A percentile compares a stretch with the other conserved stretches of the same genome.
Evolutionary conservation across 495 filamentous ascomycete genomes (phyloP).

Genomic region (Penicillium alfredii): DNA sequence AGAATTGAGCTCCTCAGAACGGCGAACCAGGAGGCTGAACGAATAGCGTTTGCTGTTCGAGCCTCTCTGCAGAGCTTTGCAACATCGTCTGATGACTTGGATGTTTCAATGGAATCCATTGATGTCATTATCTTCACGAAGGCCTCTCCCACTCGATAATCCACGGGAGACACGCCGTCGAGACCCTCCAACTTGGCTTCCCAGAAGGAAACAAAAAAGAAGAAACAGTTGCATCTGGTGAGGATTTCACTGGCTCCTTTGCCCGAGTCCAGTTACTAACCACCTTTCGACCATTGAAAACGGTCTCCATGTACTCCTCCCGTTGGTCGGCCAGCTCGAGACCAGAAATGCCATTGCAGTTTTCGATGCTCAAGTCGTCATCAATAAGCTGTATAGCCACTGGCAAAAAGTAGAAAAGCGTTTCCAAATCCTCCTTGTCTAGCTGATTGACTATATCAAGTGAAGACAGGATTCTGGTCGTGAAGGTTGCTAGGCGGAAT

Average conservation of each 20-base stretch:
- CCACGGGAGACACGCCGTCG: constrained; percentile 23
- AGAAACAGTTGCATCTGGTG: constrained; percentile 13
- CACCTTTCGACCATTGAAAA: constrained; percentile 50
- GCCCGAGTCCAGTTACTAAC: constrained; percentile 44
- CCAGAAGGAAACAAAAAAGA: constrained; percentile 31
- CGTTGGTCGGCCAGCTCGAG: constrained; percentile 43
- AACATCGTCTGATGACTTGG: constrained; percentile 29
- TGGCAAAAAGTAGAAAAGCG: constrained; percentile 44
- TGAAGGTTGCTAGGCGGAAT: constrained; percentile 67
- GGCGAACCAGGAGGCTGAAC: constrained; percentile 36
- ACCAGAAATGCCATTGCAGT: constrained; percentile 52
- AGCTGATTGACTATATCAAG: constrained; percentile 25
- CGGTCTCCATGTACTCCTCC: constrained; percentile 54
- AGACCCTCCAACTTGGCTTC: constrained; percentile 30
- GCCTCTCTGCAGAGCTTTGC: constrained; percentile 31
- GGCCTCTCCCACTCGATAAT: constrained; percentile 36
- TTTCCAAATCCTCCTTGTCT: constrained; percentile 26
- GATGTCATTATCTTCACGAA: constrained; percentile 38
- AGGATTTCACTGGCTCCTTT: constrained; percentile 10
- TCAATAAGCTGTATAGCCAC: constrained; percentile 53
- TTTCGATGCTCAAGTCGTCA: constrained; percentile 56
- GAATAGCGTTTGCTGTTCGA: constrained; percentile 34
- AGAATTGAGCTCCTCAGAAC: constrained; percentile 31
- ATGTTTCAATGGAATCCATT: constrained; percentile 16
- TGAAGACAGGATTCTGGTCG: constrained; percentile 46